Evolutionary conservation across 1,284 basidiomycete genomes (phyloP).

Genomic region (Malassezia obtusa): DNA sequence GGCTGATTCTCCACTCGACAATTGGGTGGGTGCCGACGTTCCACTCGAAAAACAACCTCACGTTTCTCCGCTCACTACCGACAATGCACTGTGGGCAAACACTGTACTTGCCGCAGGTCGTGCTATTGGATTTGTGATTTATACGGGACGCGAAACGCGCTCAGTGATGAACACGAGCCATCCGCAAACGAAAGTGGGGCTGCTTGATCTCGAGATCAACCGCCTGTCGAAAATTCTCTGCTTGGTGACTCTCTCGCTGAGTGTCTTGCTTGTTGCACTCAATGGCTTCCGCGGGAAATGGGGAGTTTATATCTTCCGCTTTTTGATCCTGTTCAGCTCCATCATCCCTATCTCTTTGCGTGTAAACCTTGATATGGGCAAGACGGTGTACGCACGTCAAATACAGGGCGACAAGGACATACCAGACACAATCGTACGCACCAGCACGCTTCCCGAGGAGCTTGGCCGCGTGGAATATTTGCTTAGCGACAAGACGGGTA

Average conservation of each 20-base stretch:
- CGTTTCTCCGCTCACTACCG: slow-evolving; percentile 57
- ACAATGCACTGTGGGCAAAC: slow-evolving; percentile 94
- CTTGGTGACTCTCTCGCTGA: slow-evolving; percentile 81
- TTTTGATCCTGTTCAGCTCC: slow-evolving; percentile 92
- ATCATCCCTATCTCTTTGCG: slow-evolving; percentile 98
- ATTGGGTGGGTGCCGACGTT: slow-evolving; percentile 47
- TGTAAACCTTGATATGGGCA: slow-evolving; percentile 98
- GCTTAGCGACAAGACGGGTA: slow-evolving; percentile 93
- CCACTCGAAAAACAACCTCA: slow-evolving; percentile 35
- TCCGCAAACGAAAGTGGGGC: slow-evolving; percentile 85
- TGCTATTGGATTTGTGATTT: slow-evolving; percentile 82
- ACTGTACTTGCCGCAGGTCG: slow-evolving; percentile 92
- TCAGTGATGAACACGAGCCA: slow-evolving; percentile 99
- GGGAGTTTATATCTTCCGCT: slow-evolving; percentile 93
- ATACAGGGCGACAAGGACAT: slow-evolving; percentile 91
- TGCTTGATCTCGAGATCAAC: slow-evolving; percentile 90
- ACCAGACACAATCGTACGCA: slow-evolving; percentile 86
- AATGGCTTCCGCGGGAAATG: slow-evolving; percentile 93
- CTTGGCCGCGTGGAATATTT: slow-evolving; percentile 91
- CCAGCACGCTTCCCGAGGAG: slow-evolving; percentile 92
- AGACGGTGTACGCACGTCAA: slow-evolving; percentile 90
- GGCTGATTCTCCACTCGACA: slow-evolving; percentile 7
- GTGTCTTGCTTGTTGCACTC: slow-evolving; percentile 78
- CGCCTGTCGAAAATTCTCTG: slow-evolving; percentile 94
- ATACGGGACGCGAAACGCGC: slow-evolving; percentile 86